These are phyloP conservation scores for Fusarium sp. DNA, from an alignment of 2,329 filamentous ascomycete species.

Conservation along the genomic window DNA sequence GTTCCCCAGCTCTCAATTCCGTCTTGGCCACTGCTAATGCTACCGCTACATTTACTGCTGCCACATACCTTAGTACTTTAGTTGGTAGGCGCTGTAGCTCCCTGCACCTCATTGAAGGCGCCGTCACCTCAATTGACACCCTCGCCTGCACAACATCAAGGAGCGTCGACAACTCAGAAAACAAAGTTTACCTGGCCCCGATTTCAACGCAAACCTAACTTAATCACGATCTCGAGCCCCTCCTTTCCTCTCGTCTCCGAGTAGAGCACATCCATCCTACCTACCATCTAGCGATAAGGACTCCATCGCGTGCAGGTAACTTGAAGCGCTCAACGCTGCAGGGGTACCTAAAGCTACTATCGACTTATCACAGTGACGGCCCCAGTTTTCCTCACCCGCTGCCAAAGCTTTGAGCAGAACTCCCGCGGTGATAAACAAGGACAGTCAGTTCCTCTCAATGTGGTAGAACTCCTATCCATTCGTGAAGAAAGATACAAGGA, in stretches of 20 bases:
- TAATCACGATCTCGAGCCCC: conserved; percentile 1
- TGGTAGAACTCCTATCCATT: neutral
- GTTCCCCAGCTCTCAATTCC: neutral
- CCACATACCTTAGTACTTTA: neutral
- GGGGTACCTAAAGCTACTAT: conserved; percentile 28
- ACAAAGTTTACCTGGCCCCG: conserved; percentile 10
- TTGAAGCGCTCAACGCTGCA: conserved; percentile 21
- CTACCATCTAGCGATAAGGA: neutral
- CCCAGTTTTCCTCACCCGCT: conserved; percentile 19
- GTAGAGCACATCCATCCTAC: neutral
- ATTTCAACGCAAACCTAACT: conserved; percentile 20
- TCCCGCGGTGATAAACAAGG: conserved; percentile 7
- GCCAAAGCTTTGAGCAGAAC: conserved; percentile 11
- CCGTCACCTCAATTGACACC: neutral
- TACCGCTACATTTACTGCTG: neutral
- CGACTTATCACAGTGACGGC: conserved; percentile 14
- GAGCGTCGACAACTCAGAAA: neutral
- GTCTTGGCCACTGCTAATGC: neutral
- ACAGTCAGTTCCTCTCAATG: neutral
- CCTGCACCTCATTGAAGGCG: neutral
- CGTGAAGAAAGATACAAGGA: neutral
- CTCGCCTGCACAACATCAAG: neutral
- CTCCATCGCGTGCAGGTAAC: neutral
- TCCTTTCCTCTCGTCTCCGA: neutral
- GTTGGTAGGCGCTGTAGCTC: neutral